These are phyloP conservation scores for Baeospora myosura DNA, from an alignment of 1,284 basidiomycete genomes.

Conservation along the genomic window DNA sequence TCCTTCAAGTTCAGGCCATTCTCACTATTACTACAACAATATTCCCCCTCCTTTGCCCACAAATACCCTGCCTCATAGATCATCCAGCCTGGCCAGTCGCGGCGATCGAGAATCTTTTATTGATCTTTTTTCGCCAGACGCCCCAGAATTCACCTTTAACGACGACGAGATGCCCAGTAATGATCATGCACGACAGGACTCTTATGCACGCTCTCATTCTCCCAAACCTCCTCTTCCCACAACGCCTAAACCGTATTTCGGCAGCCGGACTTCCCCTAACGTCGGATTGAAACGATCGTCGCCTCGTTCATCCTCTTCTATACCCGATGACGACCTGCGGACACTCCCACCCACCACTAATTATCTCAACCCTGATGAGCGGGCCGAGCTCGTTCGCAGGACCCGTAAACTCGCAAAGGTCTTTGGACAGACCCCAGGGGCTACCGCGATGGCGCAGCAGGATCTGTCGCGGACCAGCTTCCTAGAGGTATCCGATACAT, in stretches of 20 bases:
- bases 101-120: conserved; percentile 46
- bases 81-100: conserved; percentile 7
- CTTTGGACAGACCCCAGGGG: conserved; percentile 59
- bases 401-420: conserved; percentile 73
- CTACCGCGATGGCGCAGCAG: conserved; percentile 24
- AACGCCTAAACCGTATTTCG: conserved; percentile 25
- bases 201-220: conserved; percentile 14
- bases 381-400: conserved; percentile 64
- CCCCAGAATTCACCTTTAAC: conserved; percentile 19
- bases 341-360: conserved; percentile 62
- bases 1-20: conserved; percentile 23
- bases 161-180: conserved; percentile 2
- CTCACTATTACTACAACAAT: conserved; percentile 25
- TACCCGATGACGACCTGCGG: conserved; percentile 10
- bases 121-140: conserved; percentile 40
- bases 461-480: conserved; percentile 22
- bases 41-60: conserved; percentile 15
- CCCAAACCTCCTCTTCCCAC: conserved; percentile 35
- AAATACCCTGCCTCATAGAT: conserved; percentile 14
- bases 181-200: conserved; percentile 8
- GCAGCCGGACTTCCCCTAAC: conserved; percentile 19
- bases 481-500: conserved; percentile 20
- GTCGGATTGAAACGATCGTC: conserved; percentile 1
- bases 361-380: conserved; percentile 55
- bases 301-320: too few species aligned